These are phyloP conservation scores for Phytomonas sp. DNA, from an alignment of 208 protist species.

Conservation along the genomic window DNA sequence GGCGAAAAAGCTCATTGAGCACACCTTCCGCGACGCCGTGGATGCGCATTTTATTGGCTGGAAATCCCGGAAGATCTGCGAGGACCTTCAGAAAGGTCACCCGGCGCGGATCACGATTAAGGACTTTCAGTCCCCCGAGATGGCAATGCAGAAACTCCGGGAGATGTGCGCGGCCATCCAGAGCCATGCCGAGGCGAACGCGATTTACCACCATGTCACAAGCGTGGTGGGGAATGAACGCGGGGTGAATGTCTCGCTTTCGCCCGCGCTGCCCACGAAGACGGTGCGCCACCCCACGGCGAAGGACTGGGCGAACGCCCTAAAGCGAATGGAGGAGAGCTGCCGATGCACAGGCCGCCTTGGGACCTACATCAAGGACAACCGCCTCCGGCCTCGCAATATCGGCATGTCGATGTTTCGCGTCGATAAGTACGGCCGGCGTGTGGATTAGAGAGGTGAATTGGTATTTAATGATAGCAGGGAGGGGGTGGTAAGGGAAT, in stretches of 20 bases:
- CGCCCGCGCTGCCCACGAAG: constrained; percentile 35
- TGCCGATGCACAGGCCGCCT: constrained; percentile 57
- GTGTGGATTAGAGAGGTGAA: constrained; percentile 34
- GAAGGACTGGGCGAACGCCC: constrained; percentile 71
- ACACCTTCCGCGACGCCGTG: constrained; percentile 78
- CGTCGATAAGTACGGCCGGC: constrained; percentile 84
- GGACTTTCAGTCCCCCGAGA: constrained; percentile 69
- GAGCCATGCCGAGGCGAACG: constrained; percentile 40
- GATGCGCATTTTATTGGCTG: constrained; percentile 86
- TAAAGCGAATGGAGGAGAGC: constrained; percentile 60
- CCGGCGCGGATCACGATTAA: constrained; percentile 73
- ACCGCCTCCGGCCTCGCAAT: constrained; percentile 57
- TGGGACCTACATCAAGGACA: constrained; percentile 68
- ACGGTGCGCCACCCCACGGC: constrained; percentile 56
- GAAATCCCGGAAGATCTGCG: constrained; percentile 80
- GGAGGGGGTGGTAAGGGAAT: background rate
- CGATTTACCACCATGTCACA: constrained; percentile 73
- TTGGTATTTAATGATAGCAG: background rate
- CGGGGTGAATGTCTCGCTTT: constrained; percentile 59
- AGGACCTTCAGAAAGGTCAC: constrained; percentile 66
- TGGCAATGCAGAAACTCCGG: constrained; percentile 59
- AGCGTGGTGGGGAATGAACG: constrained; percentile 72
- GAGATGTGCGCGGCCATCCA: constrained; percentile 82
- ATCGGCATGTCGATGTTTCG: constrained; percentile 62
- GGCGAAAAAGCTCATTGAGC: constrained; percentile 46